Conservation (phyloP, 2,329 filamentous ascomycete species). For the Ceratocystis diversiconidia region DNA sequence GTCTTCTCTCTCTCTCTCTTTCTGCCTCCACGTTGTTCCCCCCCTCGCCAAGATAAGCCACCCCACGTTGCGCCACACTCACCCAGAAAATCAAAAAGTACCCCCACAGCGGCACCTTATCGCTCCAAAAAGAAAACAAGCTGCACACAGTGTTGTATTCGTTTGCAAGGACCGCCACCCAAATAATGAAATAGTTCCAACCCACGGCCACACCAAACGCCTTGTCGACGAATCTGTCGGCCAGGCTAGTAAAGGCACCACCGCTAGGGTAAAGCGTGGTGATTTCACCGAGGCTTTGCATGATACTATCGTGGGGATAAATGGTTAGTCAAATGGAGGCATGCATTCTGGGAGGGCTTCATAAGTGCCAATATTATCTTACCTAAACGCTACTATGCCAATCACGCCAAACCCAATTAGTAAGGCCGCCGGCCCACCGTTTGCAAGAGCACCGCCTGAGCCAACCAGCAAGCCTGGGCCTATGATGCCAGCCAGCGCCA, state of each 20-base stretch:
- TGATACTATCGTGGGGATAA: conserved; percentile 29
- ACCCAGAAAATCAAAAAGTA: conserved; percentile 65
- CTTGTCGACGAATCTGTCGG: conserved; percentile 56
- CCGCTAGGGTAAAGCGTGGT: conserved; percentile 59
- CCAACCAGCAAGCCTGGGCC: conserved; percentile 61
- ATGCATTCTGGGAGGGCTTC: no score
- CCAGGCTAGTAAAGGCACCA: conserved; percentile 56
- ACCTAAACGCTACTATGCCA: conserved; percentile 27
- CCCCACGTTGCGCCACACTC: conserved; percentile 17
- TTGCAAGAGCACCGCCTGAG: conserved; percentile 51
- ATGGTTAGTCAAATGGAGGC: background rate
- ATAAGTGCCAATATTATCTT: background rate
- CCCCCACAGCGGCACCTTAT: conserved; percentile 46
- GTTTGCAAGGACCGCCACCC: conserved; percentile 47
- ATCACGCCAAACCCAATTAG: conserved; percentile 61
- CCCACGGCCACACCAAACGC: conserved; percentile 55
- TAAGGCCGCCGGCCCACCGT: conserved; percentile 55
- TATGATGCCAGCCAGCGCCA: conserved; percentile 47
- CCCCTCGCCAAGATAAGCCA: background rate
- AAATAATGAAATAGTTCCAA: conserved; percentile 60
- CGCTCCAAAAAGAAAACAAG: conserved; percentile 52
- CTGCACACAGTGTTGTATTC: conserved; percentile 57
- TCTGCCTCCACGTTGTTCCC: background rate
- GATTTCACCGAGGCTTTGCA: conserved; percentile 62
- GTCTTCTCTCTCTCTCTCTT: background rate